A percentile compares a stretch with the other conserved stretches of the same genome.
phyloP scores from a whole-genome alignment of 495 filamentous ascomycete genomes.

The Trichocladium antarcticum region DNA sequence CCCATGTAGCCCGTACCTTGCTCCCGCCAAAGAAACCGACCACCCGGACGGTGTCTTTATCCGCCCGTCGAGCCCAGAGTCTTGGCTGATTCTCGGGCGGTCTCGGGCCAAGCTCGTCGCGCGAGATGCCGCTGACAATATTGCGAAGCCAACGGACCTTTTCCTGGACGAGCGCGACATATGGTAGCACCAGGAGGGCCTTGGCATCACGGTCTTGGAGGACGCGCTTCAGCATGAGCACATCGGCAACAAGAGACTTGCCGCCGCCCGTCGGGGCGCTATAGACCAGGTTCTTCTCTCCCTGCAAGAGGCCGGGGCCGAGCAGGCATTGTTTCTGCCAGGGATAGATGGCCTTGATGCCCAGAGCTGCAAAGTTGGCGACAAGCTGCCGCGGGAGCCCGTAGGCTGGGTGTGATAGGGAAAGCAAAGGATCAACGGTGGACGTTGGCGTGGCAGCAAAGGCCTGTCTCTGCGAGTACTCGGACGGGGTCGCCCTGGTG shows the following conservation, averaged over 20 bases:
- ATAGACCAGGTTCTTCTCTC: conserved; percentile 64
- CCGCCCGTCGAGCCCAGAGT: conserved; percentile 35
- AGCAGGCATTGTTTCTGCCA: conserved; percentile 77
- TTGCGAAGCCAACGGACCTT: conserved; percentile 68
- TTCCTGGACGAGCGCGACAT: conserved; percentile 74
- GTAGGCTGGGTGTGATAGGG: conserved; percentile 53
- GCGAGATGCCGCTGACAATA: conserved; percentile 53
- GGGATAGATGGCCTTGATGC: conserved; percentile 61
- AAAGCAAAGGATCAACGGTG: conserved; percentile 48
- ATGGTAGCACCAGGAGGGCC: conserved; percentile 69
- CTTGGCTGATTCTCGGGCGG: conserved; percentile 10
- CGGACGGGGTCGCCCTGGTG: conserved; percentile 15
- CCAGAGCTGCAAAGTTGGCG: conserved; percentile 51
- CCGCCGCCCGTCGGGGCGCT: conserved; percentile 78
- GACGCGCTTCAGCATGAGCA: conserved; percentile 63
- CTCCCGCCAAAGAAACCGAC: conserved; percentile 68
- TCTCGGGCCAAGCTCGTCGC: conserved; percentile 17
- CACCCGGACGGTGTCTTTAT: conserved; percentile 46
- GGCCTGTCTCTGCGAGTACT: conserved; percentile 39
- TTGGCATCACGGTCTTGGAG: conserved; percentile 55
- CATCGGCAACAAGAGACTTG: conserved; percentile 67
- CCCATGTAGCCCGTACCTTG: conserved; percentile 53
- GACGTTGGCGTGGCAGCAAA: conserved; percentile 40
- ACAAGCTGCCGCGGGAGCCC: conserved; percentile 50
- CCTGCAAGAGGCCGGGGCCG: conserved; percentile 53